Conservation (phyloP, 2,329 filamentous ascomycete species). For the Fusarium nurragi region DNA sequence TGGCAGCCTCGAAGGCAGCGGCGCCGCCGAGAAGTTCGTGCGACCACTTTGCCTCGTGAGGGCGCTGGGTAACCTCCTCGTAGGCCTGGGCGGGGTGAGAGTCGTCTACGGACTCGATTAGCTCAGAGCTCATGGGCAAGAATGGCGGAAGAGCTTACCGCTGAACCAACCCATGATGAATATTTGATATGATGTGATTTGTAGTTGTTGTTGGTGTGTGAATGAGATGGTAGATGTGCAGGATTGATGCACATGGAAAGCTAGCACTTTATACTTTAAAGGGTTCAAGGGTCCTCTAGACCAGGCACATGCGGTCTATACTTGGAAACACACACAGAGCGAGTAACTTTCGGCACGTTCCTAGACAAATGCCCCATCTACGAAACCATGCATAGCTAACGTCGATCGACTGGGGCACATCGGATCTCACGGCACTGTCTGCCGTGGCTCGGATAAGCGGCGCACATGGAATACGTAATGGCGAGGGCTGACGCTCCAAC, state of each 20-base stretch:
- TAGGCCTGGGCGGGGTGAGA: slow-evolving; percentile 40
- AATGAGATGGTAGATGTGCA: background rate
- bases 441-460: slow-evolving; percentile 34
- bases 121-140: accelerated
- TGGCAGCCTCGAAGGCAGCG: slow-evolving; percentile 47
- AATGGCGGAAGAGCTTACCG: background rate
- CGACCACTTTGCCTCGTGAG: slow-evolving; percentile 46
- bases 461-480: slow-evolving; percentile 17
- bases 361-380: background rate
- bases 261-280: slow-evolving; percentile 14
- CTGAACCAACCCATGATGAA: slow-evolving; percentile 31
- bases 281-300: background rate
- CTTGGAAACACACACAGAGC: background rate
- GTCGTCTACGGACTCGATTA: slow-evolving; percentile 26
- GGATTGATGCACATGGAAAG: background rate
- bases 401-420: background rate
- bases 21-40: slow-evolving; percentile 48
- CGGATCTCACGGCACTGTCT: slow-evolving; percentile 37
- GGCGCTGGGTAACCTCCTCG: slow-evolving; percentile 38
- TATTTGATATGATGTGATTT: background rate
- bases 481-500: background rate
- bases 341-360: background rate
- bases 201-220: background rate
- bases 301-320: slow-evolving; percentile 9
- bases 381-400: background rate